Conservation (phyloP, 2,329 filamentous ascomycete genomes). For the Colletotrichum zoysiae region DNA sequence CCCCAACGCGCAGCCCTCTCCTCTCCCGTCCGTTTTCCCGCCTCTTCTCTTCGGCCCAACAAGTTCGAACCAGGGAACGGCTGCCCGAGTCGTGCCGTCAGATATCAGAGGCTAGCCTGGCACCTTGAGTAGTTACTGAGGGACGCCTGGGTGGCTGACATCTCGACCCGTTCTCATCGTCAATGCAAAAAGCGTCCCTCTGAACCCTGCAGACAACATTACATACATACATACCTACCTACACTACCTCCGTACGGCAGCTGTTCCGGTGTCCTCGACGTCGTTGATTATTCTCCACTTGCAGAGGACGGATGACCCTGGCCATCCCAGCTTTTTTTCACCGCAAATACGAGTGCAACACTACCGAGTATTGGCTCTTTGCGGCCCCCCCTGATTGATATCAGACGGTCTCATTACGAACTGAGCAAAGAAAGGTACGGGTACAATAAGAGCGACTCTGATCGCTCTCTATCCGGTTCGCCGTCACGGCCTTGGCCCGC, state of each 20-base stretch:
- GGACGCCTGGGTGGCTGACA: background rate
- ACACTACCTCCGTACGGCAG: background rate
- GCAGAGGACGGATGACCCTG: constrained; percentile 7
- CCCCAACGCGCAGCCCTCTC: too few relatives aligned
- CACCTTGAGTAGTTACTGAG: background rate
- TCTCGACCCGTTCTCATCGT: background rate
- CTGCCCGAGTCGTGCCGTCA: too few relatives aligned
- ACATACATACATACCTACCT: too few relatives aligned
- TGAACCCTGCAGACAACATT: background rate
- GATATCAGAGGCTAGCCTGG: background rate
- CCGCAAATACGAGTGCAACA: background rate
- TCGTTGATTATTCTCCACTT: constrained; percentile 31
- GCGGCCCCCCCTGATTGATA: background rate
- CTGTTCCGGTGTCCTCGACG: constrained; percentile 7
- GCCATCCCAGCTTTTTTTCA: constrained; percentile 1
- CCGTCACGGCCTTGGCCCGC: constrained; percentile 11
- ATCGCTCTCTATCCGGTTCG: background rate
- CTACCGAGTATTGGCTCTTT: background rate
- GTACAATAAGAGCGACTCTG: background rate
- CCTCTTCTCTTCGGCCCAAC: constrained; percentile 1
- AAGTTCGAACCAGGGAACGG: constrained; percentile 29
- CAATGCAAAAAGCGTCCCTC: too few relatives aligned
- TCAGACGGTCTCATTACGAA: background rate
- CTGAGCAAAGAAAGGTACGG: background rate
- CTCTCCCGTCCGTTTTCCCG: background rate